These are phyloP conservation scores for Paecilomyces niveus DNA, from an alignment of 2,329 filamentous ascomycete genomes.

Conservation along the genomic window DNA sequence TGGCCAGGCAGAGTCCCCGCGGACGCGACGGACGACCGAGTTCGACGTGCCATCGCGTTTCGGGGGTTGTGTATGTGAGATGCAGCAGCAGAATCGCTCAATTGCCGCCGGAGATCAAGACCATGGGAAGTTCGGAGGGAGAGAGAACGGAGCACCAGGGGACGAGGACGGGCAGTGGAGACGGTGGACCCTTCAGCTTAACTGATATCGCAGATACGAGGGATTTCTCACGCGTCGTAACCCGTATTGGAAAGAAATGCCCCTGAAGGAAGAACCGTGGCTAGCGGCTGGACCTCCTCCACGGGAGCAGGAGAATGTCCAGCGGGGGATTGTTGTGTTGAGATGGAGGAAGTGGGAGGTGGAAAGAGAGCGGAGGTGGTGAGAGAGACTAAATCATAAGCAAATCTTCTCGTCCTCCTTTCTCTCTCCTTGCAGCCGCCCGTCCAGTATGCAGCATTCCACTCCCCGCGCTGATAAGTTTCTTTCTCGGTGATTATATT, in stretches of 20 bases:
- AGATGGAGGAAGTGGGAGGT: not conserved
- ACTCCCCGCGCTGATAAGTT: not conserved
- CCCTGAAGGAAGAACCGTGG: not conserved
- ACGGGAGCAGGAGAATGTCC: not conserved
- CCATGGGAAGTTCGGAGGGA: conserved; percentile 4
- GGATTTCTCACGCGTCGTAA: not conserved
- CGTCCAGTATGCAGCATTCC: not conserved
- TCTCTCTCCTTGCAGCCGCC: not conserved
- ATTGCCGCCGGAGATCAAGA: conserved; percentile 7
- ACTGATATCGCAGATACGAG: not conserved
- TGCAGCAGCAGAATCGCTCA: conserved; percentile 5
- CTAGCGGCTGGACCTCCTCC: not conserved
- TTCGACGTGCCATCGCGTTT: conserved; percentile 21
- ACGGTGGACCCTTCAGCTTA: not conserved
- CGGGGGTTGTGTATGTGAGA: not conserved
- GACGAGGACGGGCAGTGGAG: not conserved
- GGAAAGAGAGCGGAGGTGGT: not conserved
- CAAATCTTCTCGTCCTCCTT: not conserved
- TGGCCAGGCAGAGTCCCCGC: conserved; percentile 18
- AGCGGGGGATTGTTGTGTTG: too few relatives aligned
- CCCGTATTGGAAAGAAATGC: not conserved
- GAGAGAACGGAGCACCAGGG: not conserved
- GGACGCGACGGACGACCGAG: conserved; percentile 22
- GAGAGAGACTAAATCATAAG: not conserved
- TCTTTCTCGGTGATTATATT: not conserved